These are phyloP conservation scores for Candida morakotiae DNA, from an alignment of 805 yeast species.

Conservation along the genomic window DNA sequence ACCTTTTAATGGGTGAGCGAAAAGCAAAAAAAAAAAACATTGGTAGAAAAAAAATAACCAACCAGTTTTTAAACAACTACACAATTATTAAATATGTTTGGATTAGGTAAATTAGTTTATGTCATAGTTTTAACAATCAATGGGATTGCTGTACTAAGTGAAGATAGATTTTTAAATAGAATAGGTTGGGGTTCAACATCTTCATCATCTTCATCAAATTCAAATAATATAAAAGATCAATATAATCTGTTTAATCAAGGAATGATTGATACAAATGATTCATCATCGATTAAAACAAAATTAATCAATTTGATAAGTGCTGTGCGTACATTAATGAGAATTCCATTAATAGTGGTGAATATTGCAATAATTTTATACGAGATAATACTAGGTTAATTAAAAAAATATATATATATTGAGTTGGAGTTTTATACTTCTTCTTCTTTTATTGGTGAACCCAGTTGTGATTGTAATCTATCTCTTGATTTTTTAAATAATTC, in stretches of 20 bases:
- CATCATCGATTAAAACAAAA: conserved; percentile 43
- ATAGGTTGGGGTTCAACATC: conserved; percentile 32
- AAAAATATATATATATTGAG: neutral
- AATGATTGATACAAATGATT: conserved; percentile 38
- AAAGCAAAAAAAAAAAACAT: neutral
- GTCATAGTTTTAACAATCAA: conserved; percentile 59
- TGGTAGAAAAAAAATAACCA: neutral
- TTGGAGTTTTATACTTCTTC: neutral
- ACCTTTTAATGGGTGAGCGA: too few relatives aligned
- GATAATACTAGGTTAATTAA: conserved; percentile 54
- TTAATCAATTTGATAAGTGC: conserved; percentile 67
- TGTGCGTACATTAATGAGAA: conserved; percentile 67
- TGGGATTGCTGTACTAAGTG: conserved; percentile 74
- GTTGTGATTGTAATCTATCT: conserved; percentile 49
- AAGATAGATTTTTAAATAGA: conserved; percentile 73
- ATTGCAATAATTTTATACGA: conserved; percentile 66
- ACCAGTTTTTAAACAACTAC: too few relatives aligned
- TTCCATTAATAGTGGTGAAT: conserved; percentile 70
- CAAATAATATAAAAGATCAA: conserved; percentile 11
- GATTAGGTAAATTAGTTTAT: conserved; percentile 56
- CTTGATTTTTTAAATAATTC: conserved; percentile 80
- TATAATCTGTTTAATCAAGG: conserved; percentile 37
- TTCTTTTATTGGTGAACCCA: conserved; percentile 5
- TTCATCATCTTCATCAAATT: conserved; percentile 12
- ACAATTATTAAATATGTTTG: conserved; percentile 50